Conservation (phyloP, 2,329 filamentous ascomycete genomes). For the Coleophoma crateriformis region DNA sequence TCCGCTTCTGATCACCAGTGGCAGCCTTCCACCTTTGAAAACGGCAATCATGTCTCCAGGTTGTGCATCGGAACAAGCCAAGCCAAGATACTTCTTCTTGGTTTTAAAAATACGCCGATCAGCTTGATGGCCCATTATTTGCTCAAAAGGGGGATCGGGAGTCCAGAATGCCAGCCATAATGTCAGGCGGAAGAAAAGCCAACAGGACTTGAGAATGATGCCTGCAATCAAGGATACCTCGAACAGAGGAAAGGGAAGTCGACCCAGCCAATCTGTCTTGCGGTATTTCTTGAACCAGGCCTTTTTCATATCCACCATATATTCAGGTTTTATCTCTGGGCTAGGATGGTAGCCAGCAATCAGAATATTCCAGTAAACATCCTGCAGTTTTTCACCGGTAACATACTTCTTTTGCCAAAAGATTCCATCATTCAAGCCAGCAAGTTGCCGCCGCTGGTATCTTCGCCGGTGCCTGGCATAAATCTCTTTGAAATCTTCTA, state of each 20-base stretch:
- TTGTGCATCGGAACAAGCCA: background rate
- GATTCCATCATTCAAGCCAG: background rate
- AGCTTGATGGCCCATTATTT: background rate
- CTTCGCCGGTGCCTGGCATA: background rate
- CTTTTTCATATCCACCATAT: background rate
- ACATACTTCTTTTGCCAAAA: background rate
- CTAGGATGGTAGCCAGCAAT: background rate
- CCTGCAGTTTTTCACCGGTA: background rate
- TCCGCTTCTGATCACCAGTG: background rate
- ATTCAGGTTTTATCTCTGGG: background rate
- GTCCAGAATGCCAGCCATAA: background rate
- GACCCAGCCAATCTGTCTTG: background rate
- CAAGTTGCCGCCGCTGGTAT: background rate
- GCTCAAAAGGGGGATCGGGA: background rate
- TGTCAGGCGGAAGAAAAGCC: background rate
- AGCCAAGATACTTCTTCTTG: background rate
- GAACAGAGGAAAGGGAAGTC: background rate
- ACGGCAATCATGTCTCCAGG: background rate
- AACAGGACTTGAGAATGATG: background rate
- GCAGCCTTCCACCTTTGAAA: background rate
- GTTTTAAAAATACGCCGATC: background rate
- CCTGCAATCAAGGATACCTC: background rate
- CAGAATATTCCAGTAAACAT: background rate
- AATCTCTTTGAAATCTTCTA: background rate
- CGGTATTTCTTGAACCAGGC: background rate